Percentiles rank a stretch among this genome's conserved stretches.
Conservation (phyloP, 1,284 basidiomycete genomes). For the Serendipita sp. region DNA sequence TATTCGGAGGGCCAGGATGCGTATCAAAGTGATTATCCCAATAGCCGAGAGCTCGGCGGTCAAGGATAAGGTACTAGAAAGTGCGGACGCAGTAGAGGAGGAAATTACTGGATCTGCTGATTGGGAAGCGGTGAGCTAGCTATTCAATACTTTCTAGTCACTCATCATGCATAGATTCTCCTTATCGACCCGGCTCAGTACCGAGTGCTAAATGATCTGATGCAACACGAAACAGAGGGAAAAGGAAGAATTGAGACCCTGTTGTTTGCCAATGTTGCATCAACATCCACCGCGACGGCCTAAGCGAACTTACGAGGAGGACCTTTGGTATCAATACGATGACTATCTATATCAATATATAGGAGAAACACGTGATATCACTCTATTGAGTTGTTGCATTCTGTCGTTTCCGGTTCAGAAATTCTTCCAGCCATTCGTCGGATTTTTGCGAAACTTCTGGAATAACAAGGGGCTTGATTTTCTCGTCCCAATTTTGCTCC, state of each 20-base stretch:
- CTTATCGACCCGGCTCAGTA: constrained; percentile 90
- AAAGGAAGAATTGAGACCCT: constrained; percentile 73
- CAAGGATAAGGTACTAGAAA: constrained; percentile 56
- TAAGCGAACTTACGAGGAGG: background rate
- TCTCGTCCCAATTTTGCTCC: constrained; percentile 71
- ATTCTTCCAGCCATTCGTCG: constrained; percentile 7
- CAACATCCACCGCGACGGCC: constrained; percentile 10
- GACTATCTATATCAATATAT: background rate
- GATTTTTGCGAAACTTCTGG: constrained; percentile 27
- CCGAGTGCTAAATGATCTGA: constrained; percentile 74
- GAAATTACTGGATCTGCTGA: constrained; percentile 63
- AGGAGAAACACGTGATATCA: background rate
- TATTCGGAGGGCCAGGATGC: constrained; percentile 87
- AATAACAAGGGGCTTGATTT: constrained; percentile 49
- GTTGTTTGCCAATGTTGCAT: constrained; percentile 49
- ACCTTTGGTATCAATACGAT: background rate
- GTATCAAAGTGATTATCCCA: constrained; percentile 73
- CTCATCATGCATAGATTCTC: constrained; percentile 42
- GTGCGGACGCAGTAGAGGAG: constrained; percentile 73
- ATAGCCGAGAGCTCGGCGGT: constrained; percentile 49
- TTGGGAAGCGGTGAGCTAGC: constrained; percentile 70
- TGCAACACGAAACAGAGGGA: constrained; percentile 83
- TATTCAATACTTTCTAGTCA: constrained; percentile 7
- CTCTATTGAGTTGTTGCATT: background rate
- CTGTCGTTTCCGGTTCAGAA: constrained; percentile 6